Percentiles rank a stretch among this genome's conserved stretches.
Conservation (phyloP, 495 filamentous ascomycete species). For the Xylaria scruposa region DNA sequence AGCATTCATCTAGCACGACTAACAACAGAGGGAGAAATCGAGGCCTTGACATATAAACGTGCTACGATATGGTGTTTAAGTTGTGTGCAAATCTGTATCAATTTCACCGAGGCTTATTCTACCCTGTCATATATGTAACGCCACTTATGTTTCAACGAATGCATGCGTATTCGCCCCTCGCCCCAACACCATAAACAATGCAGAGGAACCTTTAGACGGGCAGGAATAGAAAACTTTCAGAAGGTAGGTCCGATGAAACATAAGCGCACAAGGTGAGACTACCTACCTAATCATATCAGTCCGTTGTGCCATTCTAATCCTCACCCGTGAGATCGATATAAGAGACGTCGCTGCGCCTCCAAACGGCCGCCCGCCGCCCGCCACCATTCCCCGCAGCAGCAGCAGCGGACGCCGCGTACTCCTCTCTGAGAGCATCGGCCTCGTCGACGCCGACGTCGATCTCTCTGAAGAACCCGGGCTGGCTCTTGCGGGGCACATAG, state of each 20-base stretch:
- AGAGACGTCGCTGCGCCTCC: conserved; percentile 46
- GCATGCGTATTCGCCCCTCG: neutral
- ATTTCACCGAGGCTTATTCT: neutral
- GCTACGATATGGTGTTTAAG: neutral
- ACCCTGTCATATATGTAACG: neutral
- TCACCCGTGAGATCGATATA: conserved; percentile 51
- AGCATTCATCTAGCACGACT: neutral
- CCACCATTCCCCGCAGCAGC: neutral
- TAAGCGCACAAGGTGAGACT: too few species aligned
- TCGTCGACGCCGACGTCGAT: conserved; percentile 43
- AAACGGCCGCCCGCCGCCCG: conserved; percentile 27
- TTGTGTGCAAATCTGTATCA: neutral
- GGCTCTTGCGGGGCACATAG: conserved; percentile 40
- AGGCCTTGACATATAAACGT: neutral
- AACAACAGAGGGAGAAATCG: neutral
- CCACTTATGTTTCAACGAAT: neutral
- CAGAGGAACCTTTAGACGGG: too few species aligned
- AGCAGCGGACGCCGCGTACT: neutral
- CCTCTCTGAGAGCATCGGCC: conserved; percentile 29
- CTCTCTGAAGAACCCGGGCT: conserved; percentile 42
- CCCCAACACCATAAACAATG: neutral
- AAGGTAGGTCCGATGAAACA: too few species aligned
- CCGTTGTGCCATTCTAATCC: conserved; percentile 29
- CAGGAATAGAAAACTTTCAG: too few species aligned
- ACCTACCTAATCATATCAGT: too few species aligned